Conservation (phyloP, 805 yeast species). For the Candida alai region DNA sequence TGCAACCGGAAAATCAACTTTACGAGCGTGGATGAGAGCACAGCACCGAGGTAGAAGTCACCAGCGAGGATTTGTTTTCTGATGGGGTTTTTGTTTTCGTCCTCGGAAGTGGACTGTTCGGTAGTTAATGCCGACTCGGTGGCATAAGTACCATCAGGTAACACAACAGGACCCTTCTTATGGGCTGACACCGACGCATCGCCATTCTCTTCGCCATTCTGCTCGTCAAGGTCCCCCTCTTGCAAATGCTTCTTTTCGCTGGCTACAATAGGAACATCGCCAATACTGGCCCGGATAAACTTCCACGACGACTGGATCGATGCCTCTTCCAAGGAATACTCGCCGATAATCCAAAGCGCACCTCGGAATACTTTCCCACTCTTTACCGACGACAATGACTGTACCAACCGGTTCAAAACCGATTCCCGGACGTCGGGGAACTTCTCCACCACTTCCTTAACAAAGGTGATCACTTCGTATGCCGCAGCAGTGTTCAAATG, state of each 20-base stretch:
- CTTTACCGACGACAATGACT: conserved; percentile 60
- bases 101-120: conserved; percentile 30
- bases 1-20: conserved; percentile 79
- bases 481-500: conserved; percentile 86
- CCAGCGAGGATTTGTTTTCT: conserved; percentile 81
- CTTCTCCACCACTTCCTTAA: conserved; percentile 90
- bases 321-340: conserved; percentile 67
- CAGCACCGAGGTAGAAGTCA: conserved; percentile 87
- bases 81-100: conserved; percentile 55
- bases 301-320: conserved; percentile 85
- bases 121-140: conserved; percentile 80
- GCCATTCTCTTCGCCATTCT: conserved; percentile 32
- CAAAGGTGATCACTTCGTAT: conserved; percentile 82
- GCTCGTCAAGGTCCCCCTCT: conserved; percentile 17
- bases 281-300: conserved; percentile 74
- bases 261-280: conserved; percentile 86
- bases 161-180: conserved; percentile 69
- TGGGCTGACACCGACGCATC: conserved; percentile 29
- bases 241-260: conserved; percentile 50
- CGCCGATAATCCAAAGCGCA: conserved; percentile 95
- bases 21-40: conserved; percentile 81
- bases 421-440: conserved; percentile 73
- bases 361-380: conserved; percentile 92
- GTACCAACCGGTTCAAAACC: conserved; percentile 60
- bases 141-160: conserved; percentile 99